These are phyloP conservation scores for Fusarium praegraminearum DNA, from an alignment of 2,329 filamentous ascomycete genomes.

Conservation along the genomic window DNA sequence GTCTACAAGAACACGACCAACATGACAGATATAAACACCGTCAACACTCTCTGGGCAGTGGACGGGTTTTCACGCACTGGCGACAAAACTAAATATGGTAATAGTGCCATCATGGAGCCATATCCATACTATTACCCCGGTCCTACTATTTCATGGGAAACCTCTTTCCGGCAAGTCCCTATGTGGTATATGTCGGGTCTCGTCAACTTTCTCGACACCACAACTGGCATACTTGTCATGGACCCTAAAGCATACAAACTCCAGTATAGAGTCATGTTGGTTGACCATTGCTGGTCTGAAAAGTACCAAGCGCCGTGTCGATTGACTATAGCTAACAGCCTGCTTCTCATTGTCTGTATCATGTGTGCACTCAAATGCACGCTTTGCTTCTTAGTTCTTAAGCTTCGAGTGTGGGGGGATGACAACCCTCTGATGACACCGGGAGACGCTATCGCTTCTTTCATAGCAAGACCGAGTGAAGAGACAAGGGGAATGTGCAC, in stretches of 20 bases:
- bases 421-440: conserved; percentile 34
- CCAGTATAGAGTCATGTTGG: conserved; percentile 19
- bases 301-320: conserved; percentile 18
- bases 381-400: conserved; percentile 20
- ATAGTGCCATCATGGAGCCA: background rate
- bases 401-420: conserved; percentile 16
- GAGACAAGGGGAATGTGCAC: conserved; percentile 36
- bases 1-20: conserved; percentile 12
- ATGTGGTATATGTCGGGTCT: background rate
- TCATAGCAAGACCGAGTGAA: conserved; percentile 22
- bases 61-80: conserved; percentile 10
- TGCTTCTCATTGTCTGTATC: conserved; percentile 25
- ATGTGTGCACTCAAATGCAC: conserved; percentile 33
- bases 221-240: conserved; percentile 16
- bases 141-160: background rate
- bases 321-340: conserved; percentile 28
- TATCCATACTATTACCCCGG: too few species aligned
- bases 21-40: background rate
- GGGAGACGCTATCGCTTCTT: conserved; percentile 38
- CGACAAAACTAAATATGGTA: rapidly evolving
- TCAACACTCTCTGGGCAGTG: conserved; percentile 20
- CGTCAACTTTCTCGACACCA: background rate
- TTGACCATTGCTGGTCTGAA: conserved; percentile 26
- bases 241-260: background rate
- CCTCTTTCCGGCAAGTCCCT: too few species aligned